Percentiles rank a stretch among this genome's conserved stretches.
Evolutionary conservation across 306 rosid species (phyloP).

Genomic region (Delonix regia): DNA sequence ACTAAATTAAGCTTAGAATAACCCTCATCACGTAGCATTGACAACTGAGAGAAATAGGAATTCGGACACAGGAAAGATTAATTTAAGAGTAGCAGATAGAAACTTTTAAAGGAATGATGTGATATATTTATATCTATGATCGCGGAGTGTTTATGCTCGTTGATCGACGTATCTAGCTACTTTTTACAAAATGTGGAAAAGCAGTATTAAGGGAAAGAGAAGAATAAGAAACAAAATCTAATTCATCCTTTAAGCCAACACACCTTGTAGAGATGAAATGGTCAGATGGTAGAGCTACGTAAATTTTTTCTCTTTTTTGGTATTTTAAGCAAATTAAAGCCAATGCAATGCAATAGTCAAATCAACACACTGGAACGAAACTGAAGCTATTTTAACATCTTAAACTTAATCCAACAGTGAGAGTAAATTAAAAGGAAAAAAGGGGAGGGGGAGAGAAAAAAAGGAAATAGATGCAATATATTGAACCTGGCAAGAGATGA

Average conservation of each 20-base stretch:
- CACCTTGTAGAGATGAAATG: background rate
- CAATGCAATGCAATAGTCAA: conserved; percentile 39
- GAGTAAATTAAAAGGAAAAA: background rate
- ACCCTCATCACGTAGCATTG: background rate
- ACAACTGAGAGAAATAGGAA: background rate
- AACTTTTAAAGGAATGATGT: background rate
- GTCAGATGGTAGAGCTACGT: conserved; percentile 24
- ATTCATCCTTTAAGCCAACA: background rate
- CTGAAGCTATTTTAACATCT: background rate
- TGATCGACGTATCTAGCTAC: background rate
- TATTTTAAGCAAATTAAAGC: background rate
- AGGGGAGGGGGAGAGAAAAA: background rate
- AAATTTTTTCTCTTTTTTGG: background rate
- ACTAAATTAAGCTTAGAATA: background rate
- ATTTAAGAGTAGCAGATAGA: background rate
- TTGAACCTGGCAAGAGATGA: conserved; percentile 61
- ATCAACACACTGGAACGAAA: background rate
- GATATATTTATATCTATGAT: background rate
- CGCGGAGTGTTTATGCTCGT: background rate
- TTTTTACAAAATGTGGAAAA: background rate
- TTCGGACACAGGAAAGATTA: background rate
- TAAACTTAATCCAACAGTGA: background rate
- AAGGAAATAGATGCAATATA: background rate
- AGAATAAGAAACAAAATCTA: background rate
- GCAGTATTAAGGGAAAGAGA: background rate